Evolutionary conservation across 768 basidiomycete genomes (phyloP), one percentile per base, ranked within the genome.

Genomic region (Mrakia blollopis): DNA sequence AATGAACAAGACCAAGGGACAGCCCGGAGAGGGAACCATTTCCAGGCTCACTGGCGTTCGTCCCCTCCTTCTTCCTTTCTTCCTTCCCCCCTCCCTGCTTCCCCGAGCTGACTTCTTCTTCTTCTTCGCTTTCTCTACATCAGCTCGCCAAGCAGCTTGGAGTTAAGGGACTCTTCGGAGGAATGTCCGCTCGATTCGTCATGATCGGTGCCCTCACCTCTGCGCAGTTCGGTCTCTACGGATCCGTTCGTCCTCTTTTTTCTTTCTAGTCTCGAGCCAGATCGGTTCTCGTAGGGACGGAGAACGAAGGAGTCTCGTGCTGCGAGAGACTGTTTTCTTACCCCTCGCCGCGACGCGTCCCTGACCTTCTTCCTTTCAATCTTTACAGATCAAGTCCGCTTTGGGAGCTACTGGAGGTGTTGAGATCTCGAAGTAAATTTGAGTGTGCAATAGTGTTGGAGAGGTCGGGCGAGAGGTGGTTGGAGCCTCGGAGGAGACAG

Each of bases 1-100:
- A 84, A 93, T 97, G 85, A 93, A 94, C 84, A 98, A 98, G 88
- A 87, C 89, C 78, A 84, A 84, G 82, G 85, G 84, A 76, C 79
- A 77, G 14, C 85, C 85, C 65, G 85, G 85, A 70, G 82, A 86
- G 81, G 81, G 82, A n/a, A 81, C 82, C 79, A 80, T 83, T 70
- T 83, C 83, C 68, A 80, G 85, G 72, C 79, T 85, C 65, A 74
- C 57, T 16, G 52, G 32, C 50, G 73, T 74, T 25, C 73, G 73
- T 74, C 41, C 60, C 35, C 41, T 37, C 35, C 4, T 6, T 28
- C 35, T 62, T 23, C 60, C 60, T 25, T 10, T 60, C 21, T 23
- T 35, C 57, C 7, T 5, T 25, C 4, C 14, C n/a, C 30, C 16
- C 32, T 9, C 3, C n/a, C 30, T 39, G 47, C 28, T 30, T 14